Conservation (phyloP, 2,329 filamentous ascomycete genomes). For the Fusarium liriodendri region DNA sequence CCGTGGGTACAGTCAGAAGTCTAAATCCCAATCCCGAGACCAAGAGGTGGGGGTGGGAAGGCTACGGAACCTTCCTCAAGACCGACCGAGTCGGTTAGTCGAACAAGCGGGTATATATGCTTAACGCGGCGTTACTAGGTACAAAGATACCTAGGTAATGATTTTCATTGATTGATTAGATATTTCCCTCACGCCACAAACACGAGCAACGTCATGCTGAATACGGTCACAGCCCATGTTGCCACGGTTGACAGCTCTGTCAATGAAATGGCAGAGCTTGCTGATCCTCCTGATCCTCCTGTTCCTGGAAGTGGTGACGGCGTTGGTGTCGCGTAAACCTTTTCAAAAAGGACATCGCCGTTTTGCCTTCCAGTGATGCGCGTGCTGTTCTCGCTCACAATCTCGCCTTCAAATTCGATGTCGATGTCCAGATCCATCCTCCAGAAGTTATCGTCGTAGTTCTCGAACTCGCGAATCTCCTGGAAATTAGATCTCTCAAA, state of each 20-base stretch:
- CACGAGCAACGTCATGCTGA: background rate
- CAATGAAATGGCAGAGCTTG: background rate
- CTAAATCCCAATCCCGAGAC: background rate
- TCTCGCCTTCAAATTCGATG: conserved; percentile 17
- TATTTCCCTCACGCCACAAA: background rate
- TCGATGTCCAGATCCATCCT: background rate
- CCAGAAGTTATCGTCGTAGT: background rate
- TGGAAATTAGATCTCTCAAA: conserved; percentile 5
- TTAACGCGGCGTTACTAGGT: background rate
- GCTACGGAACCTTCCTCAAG: background rate
- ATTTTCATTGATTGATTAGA: background rate
- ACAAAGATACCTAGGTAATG: background rate
- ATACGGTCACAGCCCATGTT: background rate
- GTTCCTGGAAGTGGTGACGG: background rate
- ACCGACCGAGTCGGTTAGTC: background rate
- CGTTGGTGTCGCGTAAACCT: background rate
- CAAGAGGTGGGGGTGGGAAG: background rate
- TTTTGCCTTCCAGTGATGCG: background rate
- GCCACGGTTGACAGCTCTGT: background rate
- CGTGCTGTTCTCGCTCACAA: conserved; percentile 30
- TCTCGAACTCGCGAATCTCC: background rate
- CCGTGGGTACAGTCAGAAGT: background rate
- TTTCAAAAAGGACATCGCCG: conserved; percentile 3
- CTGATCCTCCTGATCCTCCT: background rate
- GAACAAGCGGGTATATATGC: conserved; percentile 1